Base-by-base conservation (phyloP, 305 asterid genomes). In the Fraxinus sp. region DNA sequence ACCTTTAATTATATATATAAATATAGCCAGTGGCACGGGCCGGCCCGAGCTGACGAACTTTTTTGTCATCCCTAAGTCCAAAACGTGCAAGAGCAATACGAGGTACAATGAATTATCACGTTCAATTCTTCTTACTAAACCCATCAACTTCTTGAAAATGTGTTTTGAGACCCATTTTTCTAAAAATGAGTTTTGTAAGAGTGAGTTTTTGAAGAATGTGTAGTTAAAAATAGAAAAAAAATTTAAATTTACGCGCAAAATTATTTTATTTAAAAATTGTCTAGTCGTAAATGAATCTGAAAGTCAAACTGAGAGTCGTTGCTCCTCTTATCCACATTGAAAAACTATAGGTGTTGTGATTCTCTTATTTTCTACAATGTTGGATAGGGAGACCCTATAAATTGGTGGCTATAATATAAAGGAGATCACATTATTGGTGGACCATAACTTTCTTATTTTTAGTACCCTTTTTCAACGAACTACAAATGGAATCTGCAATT, bases 381-480 rank as follows among this genome's bases (percentile, higher is more conserved):
- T 22, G 5, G 70, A 59, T 49, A 78, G 80, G 73, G 44, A 20
- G 62, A 57, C 52, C 77, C 71, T n/a, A 35, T 73, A 16, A 70
- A 44, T 35, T 77, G 59, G 84, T 85, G 82, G 62, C 52, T 73
- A 49, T 81, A 35, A 30, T 62, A 39, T 71, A 44, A 83, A 41
- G 84, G 41, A 14, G 64, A 41, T 81, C 62, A 76, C 59, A 57
- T 55, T 71, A 83, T 79, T 81, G 84, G 79, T 85, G 87, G 86
- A 84, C 80, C 87, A 78, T 79, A 70, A 78, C 33, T 79, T 68
- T 86, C 80, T 83, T 35, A 16, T 44, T 76, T 81, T 76, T 7
- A 41, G 36, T 39, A 79, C 83, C 44, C 35, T 55, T 76, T 66
- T 64, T 79, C 44, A 52, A 68, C 80, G 41, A 81, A 68, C 80